A percentile compares a stretch with the other conserved stretches of the same genome.
Evolutionary conservation across 1,139 yeast species (phyloP).

Genomic region (Debaryomyces sp.): DNA sequence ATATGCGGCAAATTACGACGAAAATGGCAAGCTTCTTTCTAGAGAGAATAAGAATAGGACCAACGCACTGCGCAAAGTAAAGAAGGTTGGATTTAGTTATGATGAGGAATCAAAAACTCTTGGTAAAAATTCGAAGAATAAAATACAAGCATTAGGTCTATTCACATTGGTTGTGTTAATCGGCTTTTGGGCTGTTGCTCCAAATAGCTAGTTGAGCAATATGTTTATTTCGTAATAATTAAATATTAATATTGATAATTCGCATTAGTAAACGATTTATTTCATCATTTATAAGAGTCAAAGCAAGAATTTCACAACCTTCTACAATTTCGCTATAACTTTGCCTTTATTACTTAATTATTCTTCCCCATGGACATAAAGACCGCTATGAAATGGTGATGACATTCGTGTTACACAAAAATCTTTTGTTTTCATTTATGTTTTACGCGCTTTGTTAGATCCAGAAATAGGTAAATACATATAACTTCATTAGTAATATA

Average conservation of each 20-base stretch:
- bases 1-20: slow-evolving; percentile 32
- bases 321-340: no score
- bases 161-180: slow-evolving; percentile 18
- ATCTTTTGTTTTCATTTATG: slow-evolving; percentile 4
- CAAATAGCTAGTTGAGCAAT: slow-evolving; percentile 3
- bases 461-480: background rate
- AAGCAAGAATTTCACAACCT: no score
- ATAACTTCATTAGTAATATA: background rate
- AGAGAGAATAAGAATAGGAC: background rate
- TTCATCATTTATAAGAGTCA: no score
- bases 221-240: background rate
- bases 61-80: background rate
- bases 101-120: slow-evolving; percentile 3
- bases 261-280: no score
- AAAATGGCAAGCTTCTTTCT: slow-evolving; percentile 16
- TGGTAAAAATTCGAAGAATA: slow-evolving; percentile 15
- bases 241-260: background rate
- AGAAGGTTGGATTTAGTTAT: slow-evolving; percentile 4
- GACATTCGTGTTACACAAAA: slow-evolving; percentile 5
- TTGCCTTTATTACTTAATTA: no score
- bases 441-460: slow-evolving; percentile 6
- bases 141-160: slow-evolving; percentile 19
- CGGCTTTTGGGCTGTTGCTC: slow-evolving; percentile 26
- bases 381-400: background rate
- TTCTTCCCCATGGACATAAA: no score